phyloP scores from a whole-genome alignment of 176 grass and related monocot genomes.

The Musa schizocarpa region DNA sequence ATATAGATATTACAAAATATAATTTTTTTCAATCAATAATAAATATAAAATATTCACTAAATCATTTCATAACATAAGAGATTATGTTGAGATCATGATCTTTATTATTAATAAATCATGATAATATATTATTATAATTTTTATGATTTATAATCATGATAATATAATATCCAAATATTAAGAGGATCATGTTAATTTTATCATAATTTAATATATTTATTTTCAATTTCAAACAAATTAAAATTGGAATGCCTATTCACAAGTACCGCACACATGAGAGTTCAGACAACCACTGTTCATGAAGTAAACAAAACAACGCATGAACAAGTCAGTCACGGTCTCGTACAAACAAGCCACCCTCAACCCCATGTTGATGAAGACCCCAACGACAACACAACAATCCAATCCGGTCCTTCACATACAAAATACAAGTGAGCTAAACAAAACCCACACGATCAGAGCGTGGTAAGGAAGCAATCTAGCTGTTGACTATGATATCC shows the following conservation, averaged over 20 bases:
- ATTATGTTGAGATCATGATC: no score
- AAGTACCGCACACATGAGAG: background rate
- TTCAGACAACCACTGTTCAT: background rate
- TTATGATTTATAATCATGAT: no score
- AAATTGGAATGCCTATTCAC: background rate
- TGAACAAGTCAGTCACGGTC: slow-evolving; percentile 5
- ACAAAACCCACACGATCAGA: background rate
- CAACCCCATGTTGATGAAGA: slow-evolving; percentile 5
- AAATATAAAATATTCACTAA: no score
- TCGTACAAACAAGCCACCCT: slow-evolving; percentile 6
- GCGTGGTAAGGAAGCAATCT: background rate
- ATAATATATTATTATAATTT: no score
- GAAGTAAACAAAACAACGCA: slow-evolving; percentile 3
- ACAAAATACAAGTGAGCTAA: background rate
- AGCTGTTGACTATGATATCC: background rate
- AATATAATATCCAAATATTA: background rate
- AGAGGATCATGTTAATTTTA: background rate
- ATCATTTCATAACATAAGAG: no score
- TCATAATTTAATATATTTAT: no score
- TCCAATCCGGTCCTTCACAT: background rate
- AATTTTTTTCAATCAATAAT: no score
- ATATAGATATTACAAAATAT: no score
- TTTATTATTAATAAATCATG: no score
- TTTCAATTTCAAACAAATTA: background rate
- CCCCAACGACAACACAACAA: background rate